Conservation (phyloP, 208 protist species). For the Trichomonas vaginalis region DNA sequence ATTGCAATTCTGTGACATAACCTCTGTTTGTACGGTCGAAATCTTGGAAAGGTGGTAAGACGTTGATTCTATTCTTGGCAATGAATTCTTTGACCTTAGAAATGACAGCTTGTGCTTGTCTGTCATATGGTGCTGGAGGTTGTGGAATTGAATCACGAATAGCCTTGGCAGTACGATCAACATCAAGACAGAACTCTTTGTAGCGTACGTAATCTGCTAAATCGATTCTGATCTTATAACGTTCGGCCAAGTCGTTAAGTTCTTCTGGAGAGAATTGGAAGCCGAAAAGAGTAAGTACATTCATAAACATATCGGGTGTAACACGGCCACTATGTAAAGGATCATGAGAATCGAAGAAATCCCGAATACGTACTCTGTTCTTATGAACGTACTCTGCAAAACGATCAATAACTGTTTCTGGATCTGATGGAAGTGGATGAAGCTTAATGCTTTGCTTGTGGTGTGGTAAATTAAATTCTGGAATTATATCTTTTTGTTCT, state of each 20-base stretch:
- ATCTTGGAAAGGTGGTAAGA: conserved; percentile 3
- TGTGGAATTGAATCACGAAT: not conserved
- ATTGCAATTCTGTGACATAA: not conserved
- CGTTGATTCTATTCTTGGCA: not conserved
- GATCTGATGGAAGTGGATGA: not conserved
- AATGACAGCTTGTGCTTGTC: not conserved
- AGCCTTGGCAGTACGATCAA: not conserved
- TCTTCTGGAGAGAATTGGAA: conserved; percentile 1
- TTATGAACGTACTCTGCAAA: not conserved
- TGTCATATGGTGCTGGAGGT: not conserved
- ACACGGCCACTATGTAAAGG: not conserved
- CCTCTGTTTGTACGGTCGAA: not conserved
- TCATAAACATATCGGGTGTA: not conserved
- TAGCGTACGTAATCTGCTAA: not conserved
- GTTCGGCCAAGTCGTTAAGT: not conserved
- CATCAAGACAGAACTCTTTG: not conserved
- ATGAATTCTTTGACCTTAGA: not conserved
- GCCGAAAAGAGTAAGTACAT: not conserved
- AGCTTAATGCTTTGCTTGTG: not conserved
- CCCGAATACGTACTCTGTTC: not conserved
- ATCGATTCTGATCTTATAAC: not conserved
- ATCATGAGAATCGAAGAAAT: conserved; percentile 11
- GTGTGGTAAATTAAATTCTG: not conserved
- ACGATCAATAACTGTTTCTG: not conserved
- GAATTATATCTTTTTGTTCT: not conserved